A percentile compares a stretch with the other conserved stretches of the same genome.
Evolutionary conservation across 73 alveolate species (phyloP).

Genomic region (Paraurostyla sp.): DNA sequence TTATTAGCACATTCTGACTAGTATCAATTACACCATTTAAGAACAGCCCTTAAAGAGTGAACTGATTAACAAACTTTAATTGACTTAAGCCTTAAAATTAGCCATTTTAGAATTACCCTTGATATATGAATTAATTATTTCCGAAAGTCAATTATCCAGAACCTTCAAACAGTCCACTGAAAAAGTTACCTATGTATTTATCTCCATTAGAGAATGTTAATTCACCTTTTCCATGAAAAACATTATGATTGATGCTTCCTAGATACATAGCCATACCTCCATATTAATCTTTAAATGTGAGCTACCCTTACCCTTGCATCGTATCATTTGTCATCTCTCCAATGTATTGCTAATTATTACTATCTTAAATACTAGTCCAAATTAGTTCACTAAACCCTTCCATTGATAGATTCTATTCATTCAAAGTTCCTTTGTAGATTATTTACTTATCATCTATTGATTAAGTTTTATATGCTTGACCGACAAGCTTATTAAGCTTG

Average conservation of each 20-base stretch:
- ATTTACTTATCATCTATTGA: background rate
- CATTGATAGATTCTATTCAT: background rate
- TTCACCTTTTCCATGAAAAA: constrained; percentile 43
- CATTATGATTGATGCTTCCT: background rate
- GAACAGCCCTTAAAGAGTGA: background rate
- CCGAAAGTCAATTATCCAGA: background rate
- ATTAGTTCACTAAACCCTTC: constrained; percentile 15
- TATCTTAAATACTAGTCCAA: background rate
- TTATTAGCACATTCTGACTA: background rate
- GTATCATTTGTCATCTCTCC: background rate
- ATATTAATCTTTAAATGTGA: constrained; percentile 24
- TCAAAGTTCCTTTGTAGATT: constrained; percentile 1
- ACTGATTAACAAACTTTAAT: background rate
- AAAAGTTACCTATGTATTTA: constrained; percentile 12
- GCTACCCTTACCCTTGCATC: constrained; percentile 12
- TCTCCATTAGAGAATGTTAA: constrained; percentile 30
- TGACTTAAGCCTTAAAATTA: background rate
- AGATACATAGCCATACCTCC: constrained; percentile 28
- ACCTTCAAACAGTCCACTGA: background rate
- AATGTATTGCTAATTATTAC: background rate
- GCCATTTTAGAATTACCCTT: constrained; percentile 18
- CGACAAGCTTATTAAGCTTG: background rate
- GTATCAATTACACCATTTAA: background rate
- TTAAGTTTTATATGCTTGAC: constrained; percentile 26
- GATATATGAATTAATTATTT: background rate